Conservation (phyloP, 495 filamentous ascomycete genomes). For the Tirmania nivea region DNA sequence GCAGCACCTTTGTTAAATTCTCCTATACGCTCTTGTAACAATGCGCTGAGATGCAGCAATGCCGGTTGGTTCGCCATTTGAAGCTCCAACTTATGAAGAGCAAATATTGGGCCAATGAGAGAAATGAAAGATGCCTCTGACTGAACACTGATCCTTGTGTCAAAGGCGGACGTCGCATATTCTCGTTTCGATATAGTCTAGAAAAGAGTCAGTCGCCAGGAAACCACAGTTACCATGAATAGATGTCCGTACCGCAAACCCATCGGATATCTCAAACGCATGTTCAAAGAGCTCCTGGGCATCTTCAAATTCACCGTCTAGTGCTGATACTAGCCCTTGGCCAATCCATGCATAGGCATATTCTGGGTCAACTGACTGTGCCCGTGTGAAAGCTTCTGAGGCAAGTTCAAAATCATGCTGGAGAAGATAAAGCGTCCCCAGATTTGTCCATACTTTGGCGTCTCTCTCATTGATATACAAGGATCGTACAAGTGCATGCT, state of each 20-base stretch:
- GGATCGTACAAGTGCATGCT: constrained; percentile 85
- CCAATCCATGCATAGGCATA: constrained; percentile 85
- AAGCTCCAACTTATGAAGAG: constrained; percentile 53
- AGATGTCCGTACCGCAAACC: constrained; percentile 30
- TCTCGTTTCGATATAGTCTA: constrained; percentile 41
- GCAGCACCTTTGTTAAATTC: constrained; percentile 41
- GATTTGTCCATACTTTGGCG: constrained; percentile 68
- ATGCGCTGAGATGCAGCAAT: constrained; percentile 52
- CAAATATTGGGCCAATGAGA: constrained; percentile 62
- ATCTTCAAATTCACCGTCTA: constrained; percentile 49
- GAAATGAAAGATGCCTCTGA: constrained; percentile 18
- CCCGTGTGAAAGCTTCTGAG: constrained; percentile 69
- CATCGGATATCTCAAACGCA: constrained; percentile 75
- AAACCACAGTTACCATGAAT: not conserved
- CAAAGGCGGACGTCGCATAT: constrained; percentile 59
- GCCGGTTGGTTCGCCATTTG: constrained; percentile 45
- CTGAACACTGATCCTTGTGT: constrained; percentile 34
- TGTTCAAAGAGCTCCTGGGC: constrained; percentile 77
- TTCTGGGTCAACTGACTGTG: constrained; percentile 84
- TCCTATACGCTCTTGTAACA: constrained; percentile 59
- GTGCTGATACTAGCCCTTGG: constrained; percentile 63
- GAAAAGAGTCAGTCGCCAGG: not conserved
- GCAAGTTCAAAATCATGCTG: constrained; percentile 66
- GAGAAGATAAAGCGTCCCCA: constrained; percentile 66
- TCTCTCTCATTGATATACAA: constrained; percentile 77